Conservation (phyloP, 2,329 filamentous ascomycete genomes). For the Aspergillus floridensis region DNA sequence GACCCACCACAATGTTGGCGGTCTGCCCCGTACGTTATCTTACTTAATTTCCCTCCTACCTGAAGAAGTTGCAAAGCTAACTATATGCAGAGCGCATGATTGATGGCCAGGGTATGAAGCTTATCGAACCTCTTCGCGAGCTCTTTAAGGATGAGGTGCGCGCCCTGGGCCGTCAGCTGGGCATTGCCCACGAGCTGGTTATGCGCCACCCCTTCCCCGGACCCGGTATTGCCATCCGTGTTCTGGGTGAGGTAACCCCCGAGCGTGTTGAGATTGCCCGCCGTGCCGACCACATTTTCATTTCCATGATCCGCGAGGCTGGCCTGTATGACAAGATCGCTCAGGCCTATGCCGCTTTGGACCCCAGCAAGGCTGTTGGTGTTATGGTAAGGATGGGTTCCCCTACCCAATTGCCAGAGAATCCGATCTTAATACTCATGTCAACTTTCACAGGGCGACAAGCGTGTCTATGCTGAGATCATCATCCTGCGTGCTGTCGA, state of each 20-base stretch:
- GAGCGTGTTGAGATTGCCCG: constrained; percentile 73
- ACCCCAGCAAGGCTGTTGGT: constrained; percentile 62
- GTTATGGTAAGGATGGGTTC: constrained; percentile 40
- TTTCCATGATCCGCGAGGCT: constrained; percentile 45
- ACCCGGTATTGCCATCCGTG: constrained; percentile 71
- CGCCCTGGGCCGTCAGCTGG: constrained; percentile 65
- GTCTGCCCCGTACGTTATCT: constrained; percentile 10
- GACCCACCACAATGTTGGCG: constrained; percentile 57
- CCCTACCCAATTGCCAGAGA: constrained; percentile 54
- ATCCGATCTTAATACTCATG: constrained; percentile 11
- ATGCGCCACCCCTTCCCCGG: constrained; percentile 70
- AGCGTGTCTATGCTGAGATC: constrained; percentile 63
- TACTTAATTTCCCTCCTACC: too few species aligned
- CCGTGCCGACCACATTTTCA: constrained; percentile 47
- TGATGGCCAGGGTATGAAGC: constrained; percentile 45
- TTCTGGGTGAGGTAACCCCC: constrained; percentile 79
- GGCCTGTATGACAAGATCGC: constrained; percentile 57
- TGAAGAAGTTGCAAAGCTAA: neutral
- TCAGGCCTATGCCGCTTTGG: constrained; percentile 68
- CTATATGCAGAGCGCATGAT: constrained; percentile 46
- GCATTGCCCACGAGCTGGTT: constrained; percentile 71
- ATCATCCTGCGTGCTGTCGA: constrained; percentile 62
- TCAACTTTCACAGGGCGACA: constrained; percentile 52
- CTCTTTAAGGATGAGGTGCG: constrained; percentile 84
- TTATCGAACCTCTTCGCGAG: constrained; percentile 73